Percentiles rank a stretch among this genome's conserved stretches.
These are phyloP conservation scores for Vigna reflexopilosa DNA, from an alignment of 306 rosid species.

Conservation along the genomic window DNA sequence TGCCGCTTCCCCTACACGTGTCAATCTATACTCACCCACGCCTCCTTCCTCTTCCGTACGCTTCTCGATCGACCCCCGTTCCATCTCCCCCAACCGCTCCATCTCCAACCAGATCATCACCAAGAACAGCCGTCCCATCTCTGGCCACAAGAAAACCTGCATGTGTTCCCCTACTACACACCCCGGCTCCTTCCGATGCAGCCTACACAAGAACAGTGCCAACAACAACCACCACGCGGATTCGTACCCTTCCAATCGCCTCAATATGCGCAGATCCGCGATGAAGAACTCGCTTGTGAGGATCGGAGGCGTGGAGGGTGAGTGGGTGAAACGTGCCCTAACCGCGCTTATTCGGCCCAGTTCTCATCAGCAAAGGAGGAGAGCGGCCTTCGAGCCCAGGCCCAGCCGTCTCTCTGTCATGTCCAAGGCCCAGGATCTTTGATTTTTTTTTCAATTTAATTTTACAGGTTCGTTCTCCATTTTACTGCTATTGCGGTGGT, in stretches of 20 bases:
- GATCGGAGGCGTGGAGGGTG: constrained; percentile 94
- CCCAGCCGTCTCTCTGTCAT: constrained; percentile 81
- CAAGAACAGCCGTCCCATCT: constrained; percentile 61
- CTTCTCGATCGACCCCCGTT: constrained; percentile 78
- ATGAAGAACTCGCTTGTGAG: constrained; percentile 94
- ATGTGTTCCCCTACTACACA: constrained; percentile 95
- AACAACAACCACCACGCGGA: constrained; percentile 34
- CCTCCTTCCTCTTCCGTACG: constrained; percentile 65
- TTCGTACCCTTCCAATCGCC: constrained; percentile 62
- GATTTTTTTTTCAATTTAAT: constrained; percentile 26
- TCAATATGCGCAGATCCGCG: constrained; percentile 95
- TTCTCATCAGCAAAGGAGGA: constrained; percentile 83
- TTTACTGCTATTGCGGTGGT: constrained; percentile 44
- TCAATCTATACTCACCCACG: constrained; percentile 58
- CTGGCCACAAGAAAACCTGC: constrained; percentile 70
- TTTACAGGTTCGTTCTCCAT: constrained; percentile 55
- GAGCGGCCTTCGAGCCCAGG: constrained; percentile 71
- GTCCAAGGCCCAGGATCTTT: constrained; percentile 63
- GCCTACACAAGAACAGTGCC: constrained; percentile 69
- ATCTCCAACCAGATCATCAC: constrained; percentile 63
- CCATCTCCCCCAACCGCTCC: constrained; percentile 82
- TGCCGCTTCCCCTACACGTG: constrained; percentile 86
- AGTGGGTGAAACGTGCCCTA: constrained; percentile 88
- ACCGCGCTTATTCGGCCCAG: constrained; percentile 90
- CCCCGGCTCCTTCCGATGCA: constrained; percentile 93